Conservation (phyloP, 2,329 filamentous ascomycete species). For the Emergomyces africanus region DNA sequence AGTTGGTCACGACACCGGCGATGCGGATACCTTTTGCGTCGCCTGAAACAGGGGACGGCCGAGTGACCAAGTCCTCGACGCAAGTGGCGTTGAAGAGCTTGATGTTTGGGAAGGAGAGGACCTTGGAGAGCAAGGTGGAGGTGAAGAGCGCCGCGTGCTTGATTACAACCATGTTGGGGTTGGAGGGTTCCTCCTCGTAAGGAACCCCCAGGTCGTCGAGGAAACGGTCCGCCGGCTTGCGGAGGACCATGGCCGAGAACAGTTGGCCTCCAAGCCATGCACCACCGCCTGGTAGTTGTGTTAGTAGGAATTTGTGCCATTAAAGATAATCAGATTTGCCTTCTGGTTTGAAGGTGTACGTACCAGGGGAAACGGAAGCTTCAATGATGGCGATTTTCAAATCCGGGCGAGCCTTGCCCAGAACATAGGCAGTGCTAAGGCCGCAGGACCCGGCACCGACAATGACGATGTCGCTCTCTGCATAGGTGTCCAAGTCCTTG, state of each 20-base stretch:
- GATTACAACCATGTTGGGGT: constrained; percentile 79
- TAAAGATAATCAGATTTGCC: background rate
- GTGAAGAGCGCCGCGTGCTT: constrained; percentile 93
- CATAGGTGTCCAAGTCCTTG: constrained; percentile 72
- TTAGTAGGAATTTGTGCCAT: background rate
- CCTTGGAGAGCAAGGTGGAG: constrained; percentile 70
- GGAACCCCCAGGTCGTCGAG: constrained; percentile 67
- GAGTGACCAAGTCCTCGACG: constrained; percentile 86
- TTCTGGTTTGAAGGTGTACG: constrained; percentile 4
- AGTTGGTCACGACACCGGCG: constrained; percentile 88
- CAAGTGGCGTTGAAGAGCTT: constrained; percentile 94
- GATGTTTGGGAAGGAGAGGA: constrained; percentile 74
- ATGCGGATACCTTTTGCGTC: constrained; percentile 49
- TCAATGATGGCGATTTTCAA: constrained; percentile 87
- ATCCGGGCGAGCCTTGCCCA: constrained; percentile 73
- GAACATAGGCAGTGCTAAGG: constrained; percentile 69
- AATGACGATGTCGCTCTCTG: constrained; percentile 89
- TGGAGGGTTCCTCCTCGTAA: constrained; percentile 78
- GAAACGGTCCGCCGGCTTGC: constrained; percentile 81
- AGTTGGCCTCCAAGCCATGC: constrained; percentile 91
- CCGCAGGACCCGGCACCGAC: constrained; percentile 83
- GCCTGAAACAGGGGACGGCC: constrained; percentile 40
- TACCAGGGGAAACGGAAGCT: constrained; percentile 65
- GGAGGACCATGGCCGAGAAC: constrained; percentile 91
- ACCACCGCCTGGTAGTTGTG: constrained; percentile 49